Percentiles rank a stretch among this genome's conserved stretches.
Evolutionary conservation across 768 basidiomycete species (phyloP).

Genomic region (Collybiopsis confluens): DNA sequence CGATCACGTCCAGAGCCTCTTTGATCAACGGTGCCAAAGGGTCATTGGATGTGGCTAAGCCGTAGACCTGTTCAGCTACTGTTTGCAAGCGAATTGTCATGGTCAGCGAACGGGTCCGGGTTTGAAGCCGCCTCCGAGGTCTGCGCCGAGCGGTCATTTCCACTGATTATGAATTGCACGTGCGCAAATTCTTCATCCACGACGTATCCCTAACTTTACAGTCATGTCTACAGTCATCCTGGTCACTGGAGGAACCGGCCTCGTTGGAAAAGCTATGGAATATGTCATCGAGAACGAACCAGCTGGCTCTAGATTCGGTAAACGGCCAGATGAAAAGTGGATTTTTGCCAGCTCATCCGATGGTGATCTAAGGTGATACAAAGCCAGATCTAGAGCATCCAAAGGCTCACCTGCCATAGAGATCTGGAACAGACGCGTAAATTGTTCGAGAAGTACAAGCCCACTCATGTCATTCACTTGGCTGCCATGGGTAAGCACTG

Average conservation of each 20-base stretch:
- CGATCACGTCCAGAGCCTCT: slow-evolving; percentile 81
- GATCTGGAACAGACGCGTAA: slow-evolving; percentile 63
- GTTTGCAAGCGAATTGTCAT: slow-evolving; percentile 20
- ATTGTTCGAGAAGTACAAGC: slow-evolving; percentile 87
- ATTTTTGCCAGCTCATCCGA: slow-evolving; percentile 77
- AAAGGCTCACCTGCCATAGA: slow-evolving; percentile 32
- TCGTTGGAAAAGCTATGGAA: slow-evolving; percentile 83
- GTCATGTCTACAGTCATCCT: slow-evolving; percentile 52
- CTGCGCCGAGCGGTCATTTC: too few species aligned
- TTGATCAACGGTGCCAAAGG: slow-evolving; percentile 58
- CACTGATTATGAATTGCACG: neutral
- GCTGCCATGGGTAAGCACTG: slow-evolving; percentile 82
- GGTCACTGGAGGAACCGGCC: slow-evolving; percentile 82
- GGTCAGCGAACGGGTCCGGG: neutral
- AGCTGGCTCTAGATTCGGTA: slow-evolving; percentile 75
- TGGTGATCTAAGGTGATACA: slow-evolving; percentile 72
- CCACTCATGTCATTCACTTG: slow-evolving; percentile 95
- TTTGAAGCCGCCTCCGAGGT: neutral
- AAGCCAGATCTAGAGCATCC: neutral
- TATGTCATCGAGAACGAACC: slow-evolving; percentile 77
- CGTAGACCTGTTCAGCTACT: slow-evolving; percentile 58
- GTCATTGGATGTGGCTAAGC: slow-evolving; percentile 50
- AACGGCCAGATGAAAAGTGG: slow-evolving; percentile 75
- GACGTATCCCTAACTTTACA: neutral
- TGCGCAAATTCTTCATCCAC: neutral